Percentiles rank a stretch among this genome's conserved stretches.
Evolutionary conservation across 2,329 filamentous ascomycete genomes (phyloP).

Genomic region (Apiospora koreana): DNA sequence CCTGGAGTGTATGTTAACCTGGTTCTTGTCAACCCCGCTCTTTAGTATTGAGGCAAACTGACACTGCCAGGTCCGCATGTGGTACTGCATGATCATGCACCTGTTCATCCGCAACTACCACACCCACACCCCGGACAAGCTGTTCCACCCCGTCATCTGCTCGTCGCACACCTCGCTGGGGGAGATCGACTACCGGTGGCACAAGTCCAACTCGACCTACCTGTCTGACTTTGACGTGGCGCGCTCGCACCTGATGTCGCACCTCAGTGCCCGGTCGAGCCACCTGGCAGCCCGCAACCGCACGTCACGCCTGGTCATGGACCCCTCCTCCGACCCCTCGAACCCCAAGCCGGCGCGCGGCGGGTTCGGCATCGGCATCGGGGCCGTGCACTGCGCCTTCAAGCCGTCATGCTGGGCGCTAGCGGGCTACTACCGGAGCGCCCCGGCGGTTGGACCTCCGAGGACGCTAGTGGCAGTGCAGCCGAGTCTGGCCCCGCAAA

Average conservation of each 20-base stretch:
- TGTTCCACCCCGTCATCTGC: neutral
- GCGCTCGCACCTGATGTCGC: constrained; percentile 7
- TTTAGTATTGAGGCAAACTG: neutral
- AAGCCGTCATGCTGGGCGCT: constrained; percentile 65
- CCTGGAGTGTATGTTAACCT: constrained; percentile 68
- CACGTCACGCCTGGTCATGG: neutral
- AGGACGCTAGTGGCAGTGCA: constrained; percentile 20
- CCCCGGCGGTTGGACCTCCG: constrained; percentile 66
- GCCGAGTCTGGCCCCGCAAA: constrained; percentile 33
- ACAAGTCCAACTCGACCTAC: constrained; percentile 17
- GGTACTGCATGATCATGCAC: constrained; percentile 58
- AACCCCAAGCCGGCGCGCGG: neutral
- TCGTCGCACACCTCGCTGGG: neutral
- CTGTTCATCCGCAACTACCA: constrained; percentile 49
- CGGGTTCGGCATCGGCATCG: neutral
- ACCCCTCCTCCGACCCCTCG: neutral
- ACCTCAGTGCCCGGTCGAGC: neutral
- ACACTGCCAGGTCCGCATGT: constrained; percentile 52
- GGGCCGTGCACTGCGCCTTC: constrained; percentile 9
- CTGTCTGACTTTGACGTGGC: constrained; percentile 3
- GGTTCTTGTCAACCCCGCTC: too few species aligned
- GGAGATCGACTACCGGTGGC: constrained; percentile 12
- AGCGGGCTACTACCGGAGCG: constrained; percentile 73
- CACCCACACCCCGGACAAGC: constrained; percentile 40
- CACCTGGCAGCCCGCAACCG: neutral